Evolutionary conservation across 2,329 filamentous ascomycete genomes (phyloP).

Genomic region (Hymenoscyphus repandus): DNA sequence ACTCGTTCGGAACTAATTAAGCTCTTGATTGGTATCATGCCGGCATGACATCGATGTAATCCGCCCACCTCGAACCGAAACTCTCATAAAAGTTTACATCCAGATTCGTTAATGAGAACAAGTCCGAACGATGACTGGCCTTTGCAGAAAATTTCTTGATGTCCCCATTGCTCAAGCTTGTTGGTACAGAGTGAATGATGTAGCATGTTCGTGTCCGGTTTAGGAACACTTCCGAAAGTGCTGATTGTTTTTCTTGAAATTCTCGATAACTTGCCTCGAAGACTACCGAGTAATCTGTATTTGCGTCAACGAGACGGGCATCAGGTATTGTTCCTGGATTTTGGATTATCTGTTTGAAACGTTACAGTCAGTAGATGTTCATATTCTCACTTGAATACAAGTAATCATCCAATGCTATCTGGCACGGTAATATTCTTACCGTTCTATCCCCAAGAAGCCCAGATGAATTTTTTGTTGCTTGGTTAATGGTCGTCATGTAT

Average conservation of each 20-base stretch:
- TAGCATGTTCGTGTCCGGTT: neutral
- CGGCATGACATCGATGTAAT: neutral
- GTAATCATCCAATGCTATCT: neutral
- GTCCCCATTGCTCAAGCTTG: neutral
- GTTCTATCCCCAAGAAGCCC: slow-evolving; percentile 4
- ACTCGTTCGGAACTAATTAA: no score
- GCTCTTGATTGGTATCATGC: neutral
- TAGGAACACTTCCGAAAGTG: neutral
- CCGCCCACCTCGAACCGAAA: neutral
- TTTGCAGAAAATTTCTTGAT: neutral
- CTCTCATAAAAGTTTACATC: slow-evolving; percentile 1
- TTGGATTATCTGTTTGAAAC: slow-evolving; percentile 1
- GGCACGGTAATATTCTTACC: neutral
- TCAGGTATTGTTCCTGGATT: slow-evolving; percentile 5
- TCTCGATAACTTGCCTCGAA: slow-evolving; percentile 6
- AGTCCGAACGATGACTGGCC: neutral
- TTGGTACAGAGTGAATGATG: neutral
- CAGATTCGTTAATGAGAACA: neutral
- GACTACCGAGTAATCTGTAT: slow-evolving; percentile 2
- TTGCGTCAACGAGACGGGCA: neutral
- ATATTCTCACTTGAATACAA: neutral
- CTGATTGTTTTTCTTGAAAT: neutral
- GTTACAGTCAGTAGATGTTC: neutral
- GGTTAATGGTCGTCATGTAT: slow-evolving; percentile 10
- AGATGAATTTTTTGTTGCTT: slow-evolving; percentile 6